Conservation (phyloP, 139 green algal species). For the Chlorella sp. region DNA sequence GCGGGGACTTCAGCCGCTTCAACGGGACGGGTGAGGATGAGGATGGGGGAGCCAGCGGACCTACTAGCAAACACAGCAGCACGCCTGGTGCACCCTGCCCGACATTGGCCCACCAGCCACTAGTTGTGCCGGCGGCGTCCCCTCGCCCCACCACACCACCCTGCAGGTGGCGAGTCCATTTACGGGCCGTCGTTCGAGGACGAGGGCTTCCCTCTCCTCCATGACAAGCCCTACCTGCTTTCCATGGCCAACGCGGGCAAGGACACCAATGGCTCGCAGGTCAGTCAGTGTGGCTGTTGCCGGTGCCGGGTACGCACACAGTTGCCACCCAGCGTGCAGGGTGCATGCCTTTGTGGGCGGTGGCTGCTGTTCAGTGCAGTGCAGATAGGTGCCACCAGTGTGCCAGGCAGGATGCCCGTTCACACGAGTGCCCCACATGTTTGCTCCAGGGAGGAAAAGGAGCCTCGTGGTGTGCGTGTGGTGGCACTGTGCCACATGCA, state of each 20-base stretch:
- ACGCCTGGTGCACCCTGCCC: background rate
- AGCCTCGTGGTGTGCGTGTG: too few species aligned
- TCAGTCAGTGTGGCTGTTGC: too few species aligned
- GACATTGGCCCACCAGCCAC: background rate
- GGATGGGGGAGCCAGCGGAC: too few species aligned
- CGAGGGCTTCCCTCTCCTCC: conserved; percentile 80
- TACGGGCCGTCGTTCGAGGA: conserved; percentile 77
- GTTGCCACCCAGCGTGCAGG: too few species aligned
- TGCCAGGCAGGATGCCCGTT: too few species aligned
- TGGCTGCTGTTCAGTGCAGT: too few species aligned
- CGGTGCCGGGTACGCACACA: too few species aligned
- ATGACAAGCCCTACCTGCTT: conserved; percentile 26
- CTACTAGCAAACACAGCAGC: background rate
- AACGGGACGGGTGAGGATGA: conserved; percentile 12
- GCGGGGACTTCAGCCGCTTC: conserved; percentile 10
- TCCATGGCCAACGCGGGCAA: conserved; percentile 7
- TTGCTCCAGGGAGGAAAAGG: too few species aligned
- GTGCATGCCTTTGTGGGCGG: too few species aligned
- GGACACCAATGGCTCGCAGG: conserved; percentile 3
- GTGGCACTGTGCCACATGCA: too few species aligned
- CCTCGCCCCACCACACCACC: background rate
- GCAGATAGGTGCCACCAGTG: too few species aligned
- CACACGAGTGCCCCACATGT: too few species aligned
- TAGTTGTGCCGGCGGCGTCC: background rate
- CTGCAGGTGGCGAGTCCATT: conserved; percentile 71